Conservation (phyloP, 495 filamentous ascomycete genomes). For the Talaromyces ruber region DNA sequence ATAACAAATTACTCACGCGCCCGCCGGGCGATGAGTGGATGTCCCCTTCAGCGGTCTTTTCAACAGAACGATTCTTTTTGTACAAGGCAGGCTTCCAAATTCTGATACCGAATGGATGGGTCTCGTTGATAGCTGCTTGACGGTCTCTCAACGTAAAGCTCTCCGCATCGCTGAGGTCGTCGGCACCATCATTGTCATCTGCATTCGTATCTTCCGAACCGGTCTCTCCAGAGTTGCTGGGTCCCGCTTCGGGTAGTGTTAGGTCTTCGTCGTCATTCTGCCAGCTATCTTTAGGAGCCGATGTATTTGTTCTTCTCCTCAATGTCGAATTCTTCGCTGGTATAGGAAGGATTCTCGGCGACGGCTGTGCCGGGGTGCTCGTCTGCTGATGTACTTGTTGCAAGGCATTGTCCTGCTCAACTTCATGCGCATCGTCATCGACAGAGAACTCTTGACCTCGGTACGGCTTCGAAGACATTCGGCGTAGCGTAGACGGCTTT, state of each 20-base stretch:
- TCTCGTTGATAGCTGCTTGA: conserved; percentile 97
- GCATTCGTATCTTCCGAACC: conserved; percentile 27
- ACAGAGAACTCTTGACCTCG: conserved; percentile 86
- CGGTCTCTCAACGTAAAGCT: conserved; percentile 79
- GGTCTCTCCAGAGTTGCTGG: conserved; percentile 13
- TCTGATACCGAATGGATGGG: conserved; percentile 96
- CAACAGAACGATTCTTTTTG: conserved; percentile 93
- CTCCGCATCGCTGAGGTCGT: conserved; percentile 64
- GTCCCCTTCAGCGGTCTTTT: conserved; percentile 92
- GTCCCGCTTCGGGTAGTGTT: conserved; percentile 20
- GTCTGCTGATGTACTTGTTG: conserved; percentile 16
- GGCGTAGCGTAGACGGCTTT: conserved; percentile 62
- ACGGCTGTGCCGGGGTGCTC: conserved; percentile 19
- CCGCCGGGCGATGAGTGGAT: conserved; percentile 94
- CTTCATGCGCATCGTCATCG: conserved; percentile 81
- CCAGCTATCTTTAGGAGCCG: conserved; percentile 49
- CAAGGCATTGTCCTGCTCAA: conserved; percentile 49
- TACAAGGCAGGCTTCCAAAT: conserved; percentile 98
- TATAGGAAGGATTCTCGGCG: conserved; percentile 30
- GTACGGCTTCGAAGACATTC: conserved; percentile 71
- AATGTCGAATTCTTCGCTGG: conserved; percentile 54
- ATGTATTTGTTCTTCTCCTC: conserved; percentile 55
- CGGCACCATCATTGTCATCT: conserved; percentile 47
- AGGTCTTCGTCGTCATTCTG: conserved; percentile 37
- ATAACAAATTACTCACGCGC: conserved; percentile 71